These are phyloP conservation scores for Colletotrichum higginsianum DNA, from an alignment of 2,329 filamentous ascomycete genomes.

Conservation along the genomic window DNA sequence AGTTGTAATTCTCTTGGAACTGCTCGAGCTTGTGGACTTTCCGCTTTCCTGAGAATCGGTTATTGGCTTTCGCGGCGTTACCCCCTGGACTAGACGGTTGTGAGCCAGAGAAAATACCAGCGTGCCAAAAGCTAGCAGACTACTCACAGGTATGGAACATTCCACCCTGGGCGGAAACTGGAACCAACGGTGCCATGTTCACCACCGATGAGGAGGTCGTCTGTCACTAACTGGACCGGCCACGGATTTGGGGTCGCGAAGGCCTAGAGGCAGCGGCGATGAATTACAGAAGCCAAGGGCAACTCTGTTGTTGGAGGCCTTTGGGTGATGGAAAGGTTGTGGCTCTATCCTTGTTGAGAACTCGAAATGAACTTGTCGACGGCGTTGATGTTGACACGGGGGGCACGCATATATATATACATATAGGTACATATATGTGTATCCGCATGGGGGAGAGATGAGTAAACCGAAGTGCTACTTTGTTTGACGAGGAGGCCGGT, in stretches of 20 bases:
- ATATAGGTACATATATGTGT: neutral
- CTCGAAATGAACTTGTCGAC: neutral
- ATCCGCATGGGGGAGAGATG: slow-evolving; percentile 16
- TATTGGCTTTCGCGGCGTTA: slow-evolving; percentile 43
- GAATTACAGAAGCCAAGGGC: neutral
- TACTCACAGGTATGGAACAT: slow-evolving; percentile 44
- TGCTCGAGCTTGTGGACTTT: slow-evolving; percentile 56
- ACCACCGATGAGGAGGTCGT: slow-evolving; percentile 4
- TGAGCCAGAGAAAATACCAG: slow-evolving; percentile 6
- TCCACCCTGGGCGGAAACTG: slow-evolving; percentile 42
- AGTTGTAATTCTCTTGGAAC: slow-evolving; percentile 67
- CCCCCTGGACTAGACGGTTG: slow-evolving; percentile 38
- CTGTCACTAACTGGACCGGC: neutral
- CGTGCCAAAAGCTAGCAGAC: neutral
- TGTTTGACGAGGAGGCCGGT: slow-evolving; percentile 19
- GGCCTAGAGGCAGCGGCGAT: neutral
- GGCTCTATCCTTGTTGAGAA: neutral
- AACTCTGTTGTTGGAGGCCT: neutral
- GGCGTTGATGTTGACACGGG: slow-evolving; percentile 10
- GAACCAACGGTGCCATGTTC: slow-evolving; percentile 41
- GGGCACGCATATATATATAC: slow-evolving; percentile 26
- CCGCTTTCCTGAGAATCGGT: slow-evolving; percentile 46
- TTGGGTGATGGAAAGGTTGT: neutral
- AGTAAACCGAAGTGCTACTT: slow-evolving; percentile 17
- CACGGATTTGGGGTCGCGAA: neutral